These are phyloP conservation scores for Picea engelmannii DNA, from an alignment of 83 land plant genomes.

Conservation along the genomic window DNA sequence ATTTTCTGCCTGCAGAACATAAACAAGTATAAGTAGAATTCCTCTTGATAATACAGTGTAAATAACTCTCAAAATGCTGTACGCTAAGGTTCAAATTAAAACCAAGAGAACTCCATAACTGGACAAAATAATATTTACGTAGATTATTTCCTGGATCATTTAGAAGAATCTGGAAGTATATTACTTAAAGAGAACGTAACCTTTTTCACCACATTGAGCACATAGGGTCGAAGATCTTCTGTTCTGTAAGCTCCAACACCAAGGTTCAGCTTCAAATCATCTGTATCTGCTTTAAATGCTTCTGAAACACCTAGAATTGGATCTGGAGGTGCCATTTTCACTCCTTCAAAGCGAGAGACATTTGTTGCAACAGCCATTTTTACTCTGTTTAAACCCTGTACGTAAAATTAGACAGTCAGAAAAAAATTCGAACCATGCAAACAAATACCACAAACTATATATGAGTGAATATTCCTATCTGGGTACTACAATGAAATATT, in stretches of 20 bases:
- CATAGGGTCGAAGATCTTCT: slow-evolving; percentile 96
- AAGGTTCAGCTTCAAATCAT: slow-evolving; percentile 83
- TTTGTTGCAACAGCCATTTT: slow-evolving; percentile 16
- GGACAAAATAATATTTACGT: too few relatives aligned
- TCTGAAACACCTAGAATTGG: slow-evolving; percentile 95
- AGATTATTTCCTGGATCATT: not conserved
- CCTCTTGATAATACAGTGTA: not conserved
- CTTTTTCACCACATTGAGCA: slow-evolving; percentile 97
- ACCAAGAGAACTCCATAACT: too few relatives aligned
- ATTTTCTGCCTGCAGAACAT: slow-evolving; percentile 68
- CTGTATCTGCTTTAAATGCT: slow-evolving; percentile 82
- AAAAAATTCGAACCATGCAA: too few relatives aligned
- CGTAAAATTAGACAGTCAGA: too few relatives aligned
- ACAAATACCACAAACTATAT: too few relatives aligned
- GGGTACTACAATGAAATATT: too few relatives aligned
- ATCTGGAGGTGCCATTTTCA: slow-evolving; percentile 95
- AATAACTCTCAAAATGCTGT: too few relatives aligned
- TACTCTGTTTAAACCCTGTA: too few relatives aligned
- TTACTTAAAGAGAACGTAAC: slow-evolving; percentile 26
- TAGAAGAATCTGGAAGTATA: not conserved
- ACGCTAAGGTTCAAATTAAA: too few relatives aligned
- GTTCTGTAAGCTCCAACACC: slow-evolving; percentile 98
- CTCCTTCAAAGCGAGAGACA: slow-evolving; percentile 84
- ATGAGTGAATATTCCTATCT: too few relatives aligned
- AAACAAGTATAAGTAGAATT: not conserved